Evolutionary conservation across 176 grass and related monocot species (phyloP).

Genomic region (Lolium rigidum): DNA sequence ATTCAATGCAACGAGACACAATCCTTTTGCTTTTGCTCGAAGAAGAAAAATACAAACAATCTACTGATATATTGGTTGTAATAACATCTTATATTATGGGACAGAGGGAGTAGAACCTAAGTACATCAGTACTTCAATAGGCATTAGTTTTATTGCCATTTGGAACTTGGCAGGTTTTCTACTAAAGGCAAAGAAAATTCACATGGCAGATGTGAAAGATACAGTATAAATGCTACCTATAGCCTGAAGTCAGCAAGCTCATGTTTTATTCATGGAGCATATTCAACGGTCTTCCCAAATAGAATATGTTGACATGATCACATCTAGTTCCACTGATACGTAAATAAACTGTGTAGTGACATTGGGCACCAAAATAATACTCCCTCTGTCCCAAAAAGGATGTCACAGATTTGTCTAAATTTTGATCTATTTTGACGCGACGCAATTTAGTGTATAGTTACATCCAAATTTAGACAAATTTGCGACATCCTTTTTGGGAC

Average conservation of each 20-base stretch:
- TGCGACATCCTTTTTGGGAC: too few relatives aligned
- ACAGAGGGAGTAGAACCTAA: not conserved
- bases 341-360: slow-evolving; percentile 14
- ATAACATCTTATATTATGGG: too few relatives aligned
- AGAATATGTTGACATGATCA: not conserved
- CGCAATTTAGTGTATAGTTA: too few relatives aligned
- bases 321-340: not conserved
- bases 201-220: not conserved
- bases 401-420: too few relatives aligned
- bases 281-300: not conserved
- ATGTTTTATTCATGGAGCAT: not conserved
- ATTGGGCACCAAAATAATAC: not conserved
- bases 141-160: slow-evolving; percentile 17
- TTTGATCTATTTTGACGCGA: too few relatives aligned
- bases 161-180: not conserved
- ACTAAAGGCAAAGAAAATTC: slow-evolving; percentile 27
- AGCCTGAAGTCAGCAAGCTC: not conserved
- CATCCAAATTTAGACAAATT: too few relatives aligned
- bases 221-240: not conserved
- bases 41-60: too few relatives aligned
- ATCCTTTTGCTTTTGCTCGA: too few relatives aligned
- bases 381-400: too few relatives aligned
- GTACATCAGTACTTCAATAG: not conserved
- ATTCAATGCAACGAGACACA: too few relatives aligned
- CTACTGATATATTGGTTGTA: too few relatives aligned